Conservation (phyloP, 2,329 filamentous ascomycete genomes). For the Penicillium glabrum region DNA sequence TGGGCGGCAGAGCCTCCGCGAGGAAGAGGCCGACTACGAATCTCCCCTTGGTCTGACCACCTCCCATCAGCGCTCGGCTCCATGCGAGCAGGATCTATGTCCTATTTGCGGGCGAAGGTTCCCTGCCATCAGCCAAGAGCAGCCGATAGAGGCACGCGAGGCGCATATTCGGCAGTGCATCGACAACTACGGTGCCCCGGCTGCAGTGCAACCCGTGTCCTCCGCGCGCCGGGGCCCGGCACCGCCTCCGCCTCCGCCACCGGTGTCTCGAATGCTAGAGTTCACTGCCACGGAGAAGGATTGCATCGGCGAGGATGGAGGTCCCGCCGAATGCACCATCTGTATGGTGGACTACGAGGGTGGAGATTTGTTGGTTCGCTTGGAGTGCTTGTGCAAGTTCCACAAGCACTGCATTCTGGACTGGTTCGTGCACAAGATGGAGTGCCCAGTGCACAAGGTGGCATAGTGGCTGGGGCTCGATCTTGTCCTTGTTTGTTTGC, state of each 20-base stretch:
- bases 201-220: constrained; percentile 11
- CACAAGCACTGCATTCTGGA: constrained; percentile 60
- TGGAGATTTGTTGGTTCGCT: constrained; percentile 58
- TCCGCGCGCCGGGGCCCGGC: constrained; percentile 8
- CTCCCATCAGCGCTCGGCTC: constrained; percentile 17
- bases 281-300: constrained; percentile 65
- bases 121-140: constrained; percentile 37
- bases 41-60: not conserved
- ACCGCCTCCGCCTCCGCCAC: constrained; percentile 21
- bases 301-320: constrained; percentile 55
- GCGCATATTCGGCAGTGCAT: constrained; percentile 48
- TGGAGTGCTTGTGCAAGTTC: constrained; percentile 66
- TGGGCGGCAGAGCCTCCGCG: constrained; percentile 10
- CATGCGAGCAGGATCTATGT: constrained; percentile 47
- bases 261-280: constrained; percentile 40
- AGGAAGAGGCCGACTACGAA: not conserved
- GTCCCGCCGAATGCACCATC: constrained; percentile 60
- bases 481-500: not conserved
- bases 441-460: constrained; percentile 62
- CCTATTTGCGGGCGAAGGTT: constrained; percentile 46
- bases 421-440: constrained; percentile 61
- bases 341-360: constrained; percentile 65
- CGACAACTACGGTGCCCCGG: constrained; percentile 30
- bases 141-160: constrained; percentile 44
- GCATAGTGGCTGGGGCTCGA: constrained; percentile 4